Evolutionary conservation across 495 filamentous ascomycete genomes (phyloP), one percentile per base, ranked within the genome.

Genomic region (Lichenothelia convexa): DNA sequence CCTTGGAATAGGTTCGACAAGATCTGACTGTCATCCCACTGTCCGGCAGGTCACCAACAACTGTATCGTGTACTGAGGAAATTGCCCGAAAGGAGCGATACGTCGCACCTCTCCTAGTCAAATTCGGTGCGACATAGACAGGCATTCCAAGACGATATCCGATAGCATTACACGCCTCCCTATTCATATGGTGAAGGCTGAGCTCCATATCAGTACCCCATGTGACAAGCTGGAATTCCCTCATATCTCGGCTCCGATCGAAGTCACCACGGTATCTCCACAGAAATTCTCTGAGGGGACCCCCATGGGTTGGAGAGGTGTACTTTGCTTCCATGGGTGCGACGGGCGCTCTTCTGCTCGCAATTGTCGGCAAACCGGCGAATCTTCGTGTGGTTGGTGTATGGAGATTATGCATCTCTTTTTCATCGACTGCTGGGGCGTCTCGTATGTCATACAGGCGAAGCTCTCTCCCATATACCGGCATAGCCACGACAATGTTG

Each of bases 211-310:
- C 87, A 30, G 76, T 75, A 16, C 84, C 82, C 86, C 86, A 95
- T 3, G 85, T 83, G 4, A 95, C 80, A 16, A 95, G 58, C 54
- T 95, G 86, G 42, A 93, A 93, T 29, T 93, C 86, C 34, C 86
- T 71, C 41, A 87, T 64, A 41, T 95, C 86, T n/a, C 64, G 67
- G 36, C 83, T 70, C 4, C 72, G 63, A n/a, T 17, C 13, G 17
- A 73, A 63, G 4, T 54, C 58, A 12, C 86, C 87, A 36, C 86
- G 74, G 21, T 70, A 70, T 48, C 87, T 67, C 87, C 87, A 95
- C 6, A 95, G 59, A 40, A 95, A 93, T 39, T 95, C 87, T 45
- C 93, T 93, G 18, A 87, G 80, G 45, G 84, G 80, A 38, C 80
- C 73, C 32, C 73, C 73, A 49, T 95, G 87, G 4, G 82, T 82